phyloP scores from a whole-genome alignment of 176 grass and related monocot species.

The Tillandsia leiboldiana region DNA sequence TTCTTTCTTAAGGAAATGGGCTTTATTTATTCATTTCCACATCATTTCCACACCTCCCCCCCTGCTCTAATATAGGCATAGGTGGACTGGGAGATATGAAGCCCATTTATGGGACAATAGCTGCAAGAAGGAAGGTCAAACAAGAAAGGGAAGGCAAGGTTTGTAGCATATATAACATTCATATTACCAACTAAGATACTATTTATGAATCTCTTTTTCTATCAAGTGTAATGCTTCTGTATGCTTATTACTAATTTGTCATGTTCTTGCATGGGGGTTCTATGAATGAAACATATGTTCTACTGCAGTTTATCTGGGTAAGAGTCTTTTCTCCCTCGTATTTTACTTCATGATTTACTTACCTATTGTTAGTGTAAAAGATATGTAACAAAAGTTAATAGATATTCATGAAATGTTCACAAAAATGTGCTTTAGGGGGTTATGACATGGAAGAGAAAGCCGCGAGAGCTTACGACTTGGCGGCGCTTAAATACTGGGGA shows the following conservation, averaged over 20 bases:
- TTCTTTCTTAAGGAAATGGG: no score
- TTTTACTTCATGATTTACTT: not conserved
- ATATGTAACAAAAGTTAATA: not conserved
- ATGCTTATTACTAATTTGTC: not conserved
- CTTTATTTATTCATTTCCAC: no score
- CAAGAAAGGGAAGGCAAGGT: conserved; percentile 97
- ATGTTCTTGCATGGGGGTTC: not conserved
- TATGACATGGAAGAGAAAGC: conserved; percentile 95
- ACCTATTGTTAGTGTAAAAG: not conserved
- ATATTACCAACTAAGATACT: not conserved
- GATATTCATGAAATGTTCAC: not conserved
- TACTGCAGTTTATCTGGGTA: conserved; percentile 95
- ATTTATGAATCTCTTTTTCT: not conserved
- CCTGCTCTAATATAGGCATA: conserved; percentile 57
- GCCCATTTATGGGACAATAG: conserved; percentile 99
- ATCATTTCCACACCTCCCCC: no score
- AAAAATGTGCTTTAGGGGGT: conserved; percentile 42
- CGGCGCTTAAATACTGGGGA: conserved; percentile 83
- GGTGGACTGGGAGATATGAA: conserved; percentile 99
- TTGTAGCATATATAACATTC: not conserved
- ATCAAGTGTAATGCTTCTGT: not conserved
- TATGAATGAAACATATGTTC: conserved; percentile 1
- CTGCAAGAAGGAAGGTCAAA: conserved; percentile 97
- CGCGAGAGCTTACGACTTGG: conserved; percentile 67
- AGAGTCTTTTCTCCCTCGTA: not conserved